phyloP scores from a whole-genome alignment of 2,329 filamentous ascomycete genomes.

The Leptosphaerulina australis region DNA sequence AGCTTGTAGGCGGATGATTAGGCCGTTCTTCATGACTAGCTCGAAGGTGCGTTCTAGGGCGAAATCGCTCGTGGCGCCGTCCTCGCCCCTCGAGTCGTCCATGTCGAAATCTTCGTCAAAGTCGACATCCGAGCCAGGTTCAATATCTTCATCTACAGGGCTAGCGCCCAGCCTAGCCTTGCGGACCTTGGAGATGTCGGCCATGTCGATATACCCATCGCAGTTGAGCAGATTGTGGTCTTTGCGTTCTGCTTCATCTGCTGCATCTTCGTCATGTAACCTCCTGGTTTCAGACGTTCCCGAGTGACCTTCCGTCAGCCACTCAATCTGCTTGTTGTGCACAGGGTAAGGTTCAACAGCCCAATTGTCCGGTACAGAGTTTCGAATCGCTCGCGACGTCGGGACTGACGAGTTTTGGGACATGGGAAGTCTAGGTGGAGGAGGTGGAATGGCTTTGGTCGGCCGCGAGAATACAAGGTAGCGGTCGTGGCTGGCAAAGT shows the following conservation, averaged over 20 bases:
- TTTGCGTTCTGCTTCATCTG: slow-evolving; percentile 64
- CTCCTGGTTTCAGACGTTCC: slow-evolving; percentile 54
- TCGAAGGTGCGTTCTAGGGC: slow-evolving; percentile 67
- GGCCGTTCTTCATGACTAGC: slow-evolving; percentile 64
- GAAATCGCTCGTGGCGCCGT: slow-evolving; percentile 60
- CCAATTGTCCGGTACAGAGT: slow-evolving; percentile 65
- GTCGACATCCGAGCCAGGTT: slow-evolving; percentile 60
- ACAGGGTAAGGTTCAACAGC: slow-evolving; percentile 66
- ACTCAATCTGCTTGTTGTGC: slow-evolving; percentile 60
- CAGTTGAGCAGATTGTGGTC: slow-evolving; percentile 62
- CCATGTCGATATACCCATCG: slow-evolving; percentile 70
- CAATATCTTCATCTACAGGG: slow-evolving; percentile 60
- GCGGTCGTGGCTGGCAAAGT: slow-evolving; percentile 69
- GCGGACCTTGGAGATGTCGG: slow-evolving; percentile 63
- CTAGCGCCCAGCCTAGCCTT: slow-evolving; percentile 59
- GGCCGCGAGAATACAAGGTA: slow-evolving; percentile 67
- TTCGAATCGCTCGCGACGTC: slow-evolving; percentile 59
- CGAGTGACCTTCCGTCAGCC: slow-evolving; percentile 56
- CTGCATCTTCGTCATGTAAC: slow-evolving; percentile 63
- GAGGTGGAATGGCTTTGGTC: slow-evolving; percentile 62
- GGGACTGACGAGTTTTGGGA: slow-evolving; percentile 56
- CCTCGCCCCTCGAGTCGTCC: slow-evolving; percentile 55
- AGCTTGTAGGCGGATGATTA: slow-evolving; percentile 65
- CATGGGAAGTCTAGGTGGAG: slow-evolving; percentile 60
- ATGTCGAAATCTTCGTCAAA: slow-evolving; percentile 56